These are phyloP conservation scores for Coniella vitis DNA, from an alignment of 2,329 filamentous ascomycete species.

Conservation along the genomic window DNA sequence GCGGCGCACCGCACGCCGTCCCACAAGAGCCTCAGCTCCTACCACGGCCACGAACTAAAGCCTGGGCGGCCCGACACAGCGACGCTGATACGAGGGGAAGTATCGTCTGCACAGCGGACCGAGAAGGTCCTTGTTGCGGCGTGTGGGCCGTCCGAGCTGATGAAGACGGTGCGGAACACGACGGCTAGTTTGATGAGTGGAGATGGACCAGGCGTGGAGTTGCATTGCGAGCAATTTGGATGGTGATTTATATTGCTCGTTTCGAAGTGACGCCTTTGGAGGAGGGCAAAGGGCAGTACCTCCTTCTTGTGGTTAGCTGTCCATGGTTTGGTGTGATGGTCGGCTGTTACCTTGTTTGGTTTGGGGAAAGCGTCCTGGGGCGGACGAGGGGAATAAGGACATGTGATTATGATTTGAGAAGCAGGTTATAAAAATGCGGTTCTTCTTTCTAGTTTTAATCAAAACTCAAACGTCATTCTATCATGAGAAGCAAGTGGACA, in stretches of 20 bases:
- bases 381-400: too few species aligned
- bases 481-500: too few species aligned
- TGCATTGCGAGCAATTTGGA: constrained; percentile 44
- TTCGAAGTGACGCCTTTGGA: too few species aligned
- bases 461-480: too few species aligned
- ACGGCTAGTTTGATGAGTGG: constrained; percentile 36
- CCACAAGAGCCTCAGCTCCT: constrained; percentile 10
- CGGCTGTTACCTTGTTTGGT: too few species aligned
- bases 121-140: constrained; percentile 39
- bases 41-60: constrained; percentile 24
- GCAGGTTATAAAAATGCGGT: too few species aligned
- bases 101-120: constrained; percentile 25
- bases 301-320: too few species aligned
- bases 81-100: constrained; percentile 30
- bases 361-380: too few species aligned
- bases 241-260: constrained; percentile 26
- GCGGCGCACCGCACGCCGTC: constrained; percentile 3
- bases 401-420: too few species aligned
- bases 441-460: too few species aligned
- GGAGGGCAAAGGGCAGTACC: too few species aligned
- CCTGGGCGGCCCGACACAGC: constrained; percentile 35
- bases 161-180: constrained; percentile 36
- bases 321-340: too few species aligned
- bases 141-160: constrained; percentile 40
- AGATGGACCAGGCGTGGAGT: constrained; percentile 40